These are phyloP conservation scores for Trichoderma asperellum DNA, from an alignment of 2,329 filamentous ascomycete genomes.

Conservation along the genomic window DNA sequence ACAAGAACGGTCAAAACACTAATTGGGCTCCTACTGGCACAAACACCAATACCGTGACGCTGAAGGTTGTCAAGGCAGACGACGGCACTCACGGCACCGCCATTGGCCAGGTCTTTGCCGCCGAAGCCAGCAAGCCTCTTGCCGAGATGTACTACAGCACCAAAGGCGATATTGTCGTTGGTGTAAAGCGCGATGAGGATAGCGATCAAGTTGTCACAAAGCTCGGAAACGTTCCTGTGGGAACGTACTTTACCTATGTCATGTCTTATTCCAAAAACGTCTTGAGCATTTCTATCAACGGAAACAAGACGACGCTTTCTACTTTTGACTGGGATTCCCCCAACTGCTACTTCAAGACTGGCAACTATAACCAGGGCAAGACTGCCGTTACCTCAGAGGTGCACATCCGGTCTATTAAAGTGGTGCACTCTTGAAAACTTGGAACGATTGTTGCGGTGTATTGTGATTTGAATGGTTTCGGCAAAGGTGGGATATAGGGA, in stretches of 20 bases:
- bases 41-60: conserved; percentile 24
- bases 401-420: conserved; percentile 32
- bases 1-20: conserved; percentile 40
- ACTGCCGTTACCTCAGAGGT: conserved; percentile 35
- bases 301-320: conserved; percentile 34
- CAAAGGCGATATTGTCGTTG: conserved; percentile 42
- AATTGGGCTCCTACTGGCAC: conserved; percentile 28
- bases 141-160: conserved; percentile 46
- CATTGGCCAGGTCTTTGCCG: conserved; percentile 46
- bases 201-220: conserved; percentile 39
- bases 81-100: conserved; percentile 40
- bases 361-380: conserved; percentile 45
- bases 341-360: conserved; percentile 45
- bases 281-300: conserved; percentile 42
- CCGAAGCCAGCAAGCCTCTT: conserved; percentile 44
- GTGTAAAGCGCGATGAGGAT: conserved; percentile 40
- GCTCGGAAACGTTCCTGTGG: conserved; percentile 41
- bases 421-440: conserved; percentile 36
- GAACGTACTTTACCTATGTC: conserved; percentile 44
- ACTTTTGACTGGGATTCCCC: conserved; percentile 40
- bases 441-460: no score
- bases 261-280: conserved; percentile 43
- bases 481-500: no score
- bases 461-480: neutral
- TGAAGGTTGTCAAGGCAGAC: conserved; percentile 43